These are phyloP conservation scores for Oryza australiensis DNA, from an alignment of 176 grass and related monocot genomes.

Conservation along the genomic window DNA sequence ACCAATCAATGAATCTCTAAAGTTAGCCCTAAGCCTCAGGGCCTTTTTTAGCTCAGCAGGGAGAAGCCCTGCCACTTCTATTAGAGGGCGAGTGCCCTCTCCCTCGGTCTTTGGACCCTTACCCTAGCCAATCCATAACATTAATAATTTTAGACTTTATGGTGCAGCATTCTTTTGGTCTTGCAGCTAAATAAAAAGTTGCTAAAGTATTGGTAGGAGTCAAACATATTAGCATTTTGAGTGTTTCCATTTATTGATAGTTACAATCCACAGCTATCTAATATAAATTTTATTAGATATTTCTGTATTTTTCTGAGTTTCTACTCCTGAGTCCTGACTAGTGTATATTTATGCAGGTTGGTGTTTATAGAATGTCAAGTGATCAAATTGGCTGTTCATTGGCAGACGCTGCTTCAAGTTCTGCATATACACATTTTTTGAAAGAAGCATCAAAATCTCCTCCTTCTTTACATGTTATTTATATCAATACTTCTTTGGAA, in stretches of 20 bases:
- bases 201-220: not conserved
- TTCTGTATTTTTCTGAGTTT: no score
- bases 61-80: no score
- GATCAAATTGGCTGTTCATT: conserved; percentile 93
- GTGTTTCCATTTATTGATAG: conserved; percentile 17
- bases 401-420: conserved; percentile 93
- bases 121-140: no score
- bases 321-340: not conserved
- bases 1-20: no score
- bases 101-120: no score
- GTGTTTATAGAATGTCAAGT: conserved; percentile 96
- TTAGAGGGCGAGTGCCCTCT: no score
- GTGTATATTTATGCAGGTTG: conserved; percentile 58
- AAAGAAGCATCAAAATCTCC: conserved; percentile 58
- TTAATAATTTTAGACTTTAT: not conserved
- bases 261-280: not conserved
- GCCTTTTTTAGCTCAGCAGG: no score
- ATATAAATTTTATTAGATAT: not conserved
- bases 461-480: conserved; percentile 96
- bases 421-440: conserved; percentile 76
- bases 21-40: no score
- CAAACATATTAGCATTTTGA: not conserved
- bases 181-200: conserved; percentile 9
- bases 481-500: conserved; percentile 98
- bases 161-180: not conserved